A percentile compares a stretch with the other conserved stretches of the same genome.
Conservation (phyloP, 2,329 filamentous ascomycete genomes). For the Bipolaris cookei region DNA sequence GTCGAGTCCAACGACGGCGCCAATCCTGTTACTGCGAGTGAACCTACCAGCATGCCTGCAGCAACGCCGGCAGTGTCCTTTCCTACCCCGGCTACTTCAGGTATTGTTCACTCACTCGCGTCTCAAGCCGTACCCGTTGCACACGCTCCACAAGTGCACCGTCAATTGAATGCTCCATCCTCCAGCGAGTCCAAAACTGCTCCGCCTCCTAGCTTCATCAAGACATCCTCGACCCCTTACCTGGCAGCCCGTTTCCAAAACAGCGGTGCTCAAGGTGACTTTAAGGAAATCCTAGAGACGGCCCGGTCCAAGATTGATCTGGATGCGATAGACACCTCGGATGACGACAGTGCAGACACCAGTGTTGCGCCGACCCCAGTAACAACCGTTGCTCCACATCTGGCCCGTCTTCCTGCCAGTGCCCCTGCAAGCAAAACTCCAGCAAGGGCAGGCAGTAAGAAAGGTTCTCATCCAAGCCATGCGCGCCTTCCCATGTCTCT, state of each 20-base stretch:
- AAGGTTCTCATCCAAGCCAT: constrained; percentile 36
- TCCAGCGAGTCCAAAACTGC: constrained; percentile 24
- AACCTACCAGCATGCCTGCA: constrained; percentile 37
- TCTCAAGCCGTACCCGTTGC: constrained; percentile 35
- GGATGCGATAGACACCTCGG: constrained; percentile 43
- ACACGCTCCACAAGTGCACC: constrained; percentile 42
- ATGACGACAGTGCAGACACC: constrained; percentile 45
- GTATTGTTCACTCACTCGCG: constrained; percentile 46
- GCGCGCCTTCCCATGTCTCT: constrained; percentile 43
- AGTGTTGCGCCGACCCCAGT: constrained; percentile 39
- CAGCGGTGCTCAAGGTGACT: constrained; percentile 51
- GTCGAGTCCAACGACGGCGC: constrained; percentile 70
- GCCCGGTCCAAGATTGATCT: constrained; percentile 47
- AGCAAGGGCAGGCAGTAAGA: constrained; percentile 44
- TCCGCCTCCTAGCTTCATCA: constrained; percentile 38
- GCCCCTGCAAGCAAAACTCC: constrained; percentile 40
- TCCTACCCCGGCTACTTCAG: constrained; percentile 35
- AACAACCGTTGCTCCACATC: constrained; percentile 35
- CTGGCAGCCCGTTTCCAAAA: constrained; percentile 51
- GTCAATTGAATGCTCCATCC: constrained; percentile 31
- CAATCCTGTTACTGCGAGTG: constrained; percentile 42
- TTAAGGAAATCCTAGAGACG: constrained; percentile 47
- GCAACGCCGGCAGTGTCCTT: constrained; percentile 40
- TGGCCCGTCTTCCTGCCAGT: constrained; percentile 42
- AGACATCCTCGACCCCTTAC: constrained; percentile 51